Evolutionary conservation across 2,329 filamentous ascomycete genomes (phyloP).

Genomic region (Lachnellula occidentalis): DNA sequence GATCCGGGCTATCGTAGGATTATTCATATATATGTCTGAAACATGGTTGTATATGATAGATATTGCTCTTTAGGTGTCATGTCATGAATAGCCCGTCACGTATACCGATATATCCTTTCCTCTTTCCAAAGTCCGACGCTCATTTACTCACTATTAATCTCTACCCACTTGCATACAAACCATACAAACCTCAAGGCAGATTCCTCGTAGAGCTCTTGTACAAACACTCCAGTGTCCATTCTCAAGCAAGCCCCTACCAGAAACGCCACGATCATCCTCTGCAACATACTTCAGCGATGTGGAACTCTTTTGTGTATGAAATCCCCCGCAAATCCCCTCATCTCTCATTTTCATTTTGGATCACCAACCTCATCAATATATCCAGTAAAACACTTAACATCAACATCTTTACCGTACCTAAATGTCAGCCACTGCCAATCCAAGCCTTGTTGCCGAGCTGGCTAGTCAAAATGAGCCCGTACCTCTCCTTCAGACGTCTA

Average conservation of each 20-base stretch:
- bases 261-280: not conserved
- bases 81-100: too few species aligned
- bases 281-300: not conserved
- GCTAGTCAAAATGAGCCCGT: slow-evolving; percentile 8
- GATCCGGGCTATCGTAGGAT: too few species aligned
- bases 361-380: not conserved
- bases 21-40: too few species aligned
- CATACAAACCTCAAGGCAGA: not conserved
- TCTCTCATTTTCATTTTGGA: too few species aligned
- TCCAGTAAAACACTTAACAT: not conserved
- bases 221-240: not conserved
- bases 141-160: not conserved
- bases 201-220: not conserved
- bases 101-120: too few species aligned
- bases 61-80: too few species aligned
- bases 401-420: not conserved
- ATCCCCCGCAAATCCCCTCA: too few species aligned
- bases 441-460: slow-evolving; percentile 2
- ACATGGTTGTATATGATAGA: too few species aligned
- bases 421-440: not conserved
- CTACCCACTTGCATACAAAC: not conserved
- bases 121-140: too few species aligned
- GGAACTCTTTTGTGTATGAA: too few species aligned
- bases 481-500: not conserved
- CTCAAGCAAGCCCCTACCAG: not conserved